These are phyloP conservation scores for Colletotrichum tamarilloi DNA, from an alignment of 2,329 filamentous ascomycete genomes.

Conservation along the genomic window DNA sequence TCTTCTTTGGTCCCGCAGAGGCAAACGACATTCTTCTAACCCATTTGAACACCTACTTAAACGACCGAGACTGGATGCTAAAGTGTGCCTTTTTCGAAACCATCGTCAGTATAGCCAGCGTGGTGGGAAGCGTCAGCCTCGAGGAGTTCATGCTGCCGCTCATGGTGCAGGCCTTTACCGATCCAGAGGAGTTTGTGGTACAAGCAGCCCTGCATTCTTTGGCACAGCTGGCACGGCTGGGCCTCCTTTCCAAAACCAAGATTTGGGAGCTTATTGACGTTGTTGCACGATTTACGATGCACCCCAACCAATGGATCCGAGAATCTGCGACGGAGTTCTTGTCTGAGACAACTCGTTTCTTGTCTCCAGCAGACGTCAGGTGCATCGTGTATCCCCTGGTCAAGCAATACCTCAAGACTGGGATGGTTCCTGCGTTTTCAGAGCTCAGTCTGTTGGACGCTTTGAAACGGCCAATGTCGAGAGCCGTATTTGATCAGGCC, in stretches of 20 bases:
- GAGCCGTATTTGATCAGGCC: constrained; percentile 85
- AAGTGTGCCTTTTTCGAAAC: constrained; percentile 98
- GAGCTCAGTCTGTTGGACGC: constrained; percentile 83
- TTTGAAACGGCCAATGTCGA: constrained; percentile 83
- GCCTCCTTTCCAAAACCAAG: constrained; percentile 84
- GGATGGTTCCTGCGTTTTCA: constrained; percentile 72
- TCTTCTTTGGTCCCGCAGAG: constrained; percentile 93
- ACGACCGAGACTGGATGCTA: constrained; percentile 95
- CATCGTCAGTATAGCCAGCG: constrained; percentile 91
- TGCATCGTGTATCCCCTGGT: constrained; percentile 87
- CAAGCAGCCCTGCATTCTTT: constrained; percentile 90
- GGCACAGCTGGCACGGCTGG: constrained; percentile 87
- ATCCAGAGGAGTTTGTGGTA: constrained; percentile 93
- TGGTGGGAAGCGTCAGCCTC: constrained; percentile 87
- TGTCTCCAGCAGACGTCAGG: constrained; percentile 83
- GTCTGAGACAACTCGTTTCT: constrained; percentile 77
- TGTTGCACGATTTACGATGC: constrained; percentile 86
- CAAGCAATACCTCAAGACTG: constrained; percentile 82
- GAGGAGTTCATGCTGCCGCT: constrained; percentile 96
- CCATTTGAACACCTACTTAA: constrained; percentile 96
- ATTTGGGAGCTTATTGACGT: constrained; percentile 90
- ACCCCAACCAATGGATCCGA: constrained; percentile 95
- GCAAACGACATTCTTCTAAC: constrained; percentile 96
- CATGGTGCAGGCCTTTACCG: constrained; percentile 94
- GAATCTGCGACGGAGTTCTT: constrained; percentile 90